Evolutionary conservation across 176 grass and related monocot species (phyloP), one percentile per base, ranked within the genome.

Genomic region (Musa schizocarpa): DNA sequence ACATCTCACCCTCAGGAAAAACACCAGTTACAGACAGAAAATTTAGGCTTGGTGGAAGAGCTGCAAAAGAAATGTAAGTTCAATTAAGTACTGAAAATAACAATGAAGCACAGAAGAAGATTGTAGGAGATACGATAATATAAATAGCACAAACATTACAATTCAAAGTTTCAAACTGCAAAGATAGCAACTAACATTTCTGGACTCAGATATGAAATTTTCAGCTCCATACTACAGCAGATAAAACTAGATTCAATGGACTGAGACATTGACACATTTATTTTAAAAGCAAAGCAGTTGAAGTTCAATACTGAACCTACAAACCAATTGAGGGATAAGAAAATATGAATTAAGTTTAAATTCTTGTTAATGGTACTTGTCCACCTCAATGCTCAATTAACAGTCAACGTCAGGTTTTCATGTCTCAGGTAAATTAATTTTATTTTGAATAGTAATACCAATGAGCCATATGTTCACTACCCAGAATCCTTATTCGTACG

Each of bases 11-110:
- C 86, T 98, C 95, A 51, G 82, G 87, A 77, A 98, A 85, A 54
- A 93, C 88, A 82, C 95, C 95, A 81, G 84, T 98, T 52, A 98
- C 78, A 43, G 88, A 93, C 81, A 98, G 88, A 90, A 98, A 93
- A 76, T 93, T 93, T 75, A 98, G 68, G 72, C 88, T 87, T 48
- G 95, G 95, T 52, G 88, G 95, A 64, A 98, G 70, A 55, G 88
- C 95, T 98, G 85, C 76, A 87, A 83, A 17, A 85, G 54, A 82
- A 22, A 23, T 72, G 70, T 80, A 65, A 83, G 54, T 17, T 72
- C 83, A 82, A 8, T 17, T 9, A 9, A 2, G 3, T 82, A 76
- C 64, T 27, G 56, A 69, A 21, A 68, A 56, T 8, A 51, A 55
- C 50, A 52, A 19, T 29, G 22, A 69, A 50, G 75, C 69, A 80